Percentiles rank a stretch among this genome's conserved stretches.
These are phyloP conservation scores for Biscogniauxia sp. DNA, from an alignment of 2,329 filamentous ascomycete genomes.

Conservation along the genomic window DNA sequence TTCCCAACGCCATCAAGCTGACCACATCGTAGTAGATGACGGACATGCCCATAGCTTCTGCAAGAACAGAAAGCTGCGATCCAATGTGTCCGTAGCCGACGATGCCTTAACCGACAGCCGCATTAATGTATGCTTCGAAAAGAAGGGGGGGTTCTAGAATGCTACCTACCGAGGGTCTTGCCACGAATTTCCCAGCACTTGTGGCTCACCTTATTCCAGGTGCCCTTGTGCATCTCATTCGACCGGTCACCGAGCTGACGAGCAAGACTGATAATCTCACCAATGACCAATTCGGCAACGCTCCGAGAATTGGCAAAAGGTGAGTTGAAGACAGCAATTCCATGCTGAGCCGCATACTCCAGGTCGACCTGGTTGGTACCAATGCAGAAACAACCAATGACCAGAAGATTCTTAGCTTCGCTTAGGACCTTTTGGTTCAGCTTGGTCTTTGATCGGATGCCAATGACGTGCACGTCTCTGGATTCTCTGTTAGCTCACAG, in stretches of 20 bases:
- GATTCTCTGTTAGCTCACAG: not conserved
- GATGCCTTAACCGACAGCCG: conserved; percentile 57
- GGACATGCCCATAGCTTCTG: conserved; percentile 96
- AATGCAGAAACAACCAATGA: conserved; percentile 98
- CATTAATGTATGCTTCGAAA: conserved; percentile 6
- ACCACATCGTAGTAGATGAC: conserved; percentile 97
- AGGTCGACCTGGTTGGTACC: conserved; percentile 95
- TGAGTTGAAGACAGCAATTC: conserved; percentile 98
- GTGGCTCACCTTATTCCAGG: conserved; percentile 96
- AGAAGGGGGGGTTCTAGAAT: not conserved
- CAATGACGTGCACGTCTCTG: conserved; percentile 94
- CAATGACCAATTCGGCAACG: conserved; percentile 94
- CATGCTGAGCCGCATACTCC: conserved; percentile 74
- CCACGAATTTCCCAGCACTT: conserved; percentile 98
- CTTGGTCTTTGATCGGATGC: conserved; percentile 97
- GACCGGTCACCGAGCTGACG: conserved; percentile 92
- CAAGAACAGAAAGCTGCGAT: conserved; percentile 89
- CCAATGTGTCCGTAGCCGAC: conserved; percentile 98
- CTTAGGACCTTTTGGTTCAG: conserved; percentile 80
- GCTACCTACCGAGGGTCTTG: conserved; percentile 76
- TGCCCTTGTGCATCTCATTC: conserved; percentile 88
- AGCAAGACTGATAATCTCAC: conserved; percentile 86
- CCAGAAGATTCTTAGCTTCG: conserved; percentile 90
- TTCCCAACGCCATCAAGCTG: conserved; percentile 92
- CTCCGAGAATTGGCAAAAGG: conserved; percentile 97